Percentiles rank a stretch among this genome's conserved stretches.
These are phyloP conservation scores for Solanum chacoense DNA, from an alignment of 305 asterid species.

Conservation along the genomic window DNA sequence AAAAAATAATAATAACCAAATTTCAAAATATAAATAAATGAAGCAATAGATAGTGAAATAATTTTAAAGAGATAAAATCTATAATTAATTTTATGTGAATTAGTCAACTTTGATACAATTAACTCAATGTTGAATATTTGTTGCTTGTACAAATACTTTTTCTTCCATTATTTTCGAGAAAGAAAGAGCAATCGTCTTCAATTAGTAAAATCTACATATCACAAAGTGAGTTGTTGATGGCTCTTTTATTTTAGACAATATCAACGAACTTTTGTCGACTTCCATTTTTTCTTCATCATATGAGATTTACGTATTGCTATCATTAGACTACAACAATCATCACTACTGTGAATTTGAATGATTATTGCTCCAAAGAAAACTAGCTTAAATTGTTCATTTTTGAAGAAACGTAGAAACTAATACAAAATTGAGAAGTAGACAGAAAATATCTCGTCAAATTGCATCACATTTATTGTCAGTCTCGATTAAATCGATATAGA, in stretches of 20 bases:
- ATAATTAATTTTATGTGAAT: background rate
- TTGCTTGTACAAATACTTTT: background rate
- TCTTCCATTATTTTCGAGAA: background rate
- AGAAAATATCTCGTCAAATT: background rate
- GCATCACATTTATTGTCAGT: background rate
- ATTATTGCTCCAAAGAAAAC: background rate
- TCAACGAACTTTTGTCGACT: background rate
- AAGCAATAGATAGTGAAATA: background rate
- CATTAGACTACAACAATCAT: background rate
- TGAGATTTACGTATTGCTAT: background rate
- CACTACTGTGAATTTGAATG: too few relatives aligned
- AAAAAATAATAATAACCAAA: too few relatives aligned
- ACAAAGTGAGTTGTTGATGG: background rate
- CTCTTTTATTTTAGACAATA: background rate
- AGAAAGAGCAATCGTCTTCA: background rate
- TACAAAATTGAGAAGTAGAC: background rate
- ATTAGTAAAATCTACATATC: background rate
- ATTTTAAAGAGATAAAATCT: background rate
- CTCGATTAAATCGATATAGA: background rate
- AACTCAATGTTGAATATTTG: background rate
- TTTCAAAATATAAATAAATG: too few relatives aligned
- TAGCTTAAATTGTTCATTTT: background rate
- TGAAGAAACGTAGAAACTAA: background rate
- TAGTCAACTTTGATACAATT: background rate
- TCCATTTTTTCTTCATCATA: background rate